Conservation (phyloP, 805 yeast genomes). For the Hanseniaspora thailandica region DNA sequence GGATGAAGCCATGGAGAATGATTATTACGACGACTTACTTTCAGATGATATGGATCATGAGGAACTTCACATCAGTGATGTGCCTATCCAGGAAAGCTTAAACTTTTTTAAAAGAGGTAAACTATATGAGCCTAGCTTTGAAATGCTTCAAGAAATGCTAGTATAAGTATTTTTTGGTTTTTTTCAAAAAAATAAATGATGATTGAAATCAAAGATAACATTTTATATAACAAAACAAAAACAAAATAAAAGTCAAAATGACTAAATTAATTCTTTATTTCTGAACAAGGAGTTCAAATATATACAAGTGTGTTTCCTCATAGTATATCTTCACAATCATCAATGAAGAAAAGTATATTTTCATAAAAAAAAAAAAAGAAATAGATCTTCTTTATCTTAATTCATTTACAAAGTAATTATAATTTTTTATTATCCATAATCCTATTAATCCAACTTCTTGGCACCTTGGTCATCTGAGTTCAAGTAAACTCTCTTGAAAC, state of each 20-base stretch:
- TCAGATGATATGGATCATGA: too few species aligned
- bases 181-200: not conserved
- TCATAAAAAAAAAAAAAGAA: not conserved
- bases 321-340: too few species aligned
- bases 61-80: conserved; percentile 11
- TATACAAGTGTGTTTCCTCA: too few species aligned
- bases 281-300: too few species aligned
- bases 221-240: too few species aligned
- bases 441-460: conserved; percentile 5
- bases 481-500: conserved; percentile 38
- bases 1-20: not conserved
- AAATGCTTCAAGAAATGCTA: not conserved
- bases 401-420: not conserved
- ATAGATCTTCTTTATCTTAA: not conserved
- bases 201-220: too few species aligned
- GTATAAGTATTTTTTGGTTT: too few species aligned
- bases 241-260: too few species aligned
- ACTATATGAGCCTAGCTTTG: conserved; percentile 7
- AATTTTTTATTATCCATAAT: too few species aligned
- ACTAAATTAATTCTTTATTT: too few species aligned
- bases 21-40: not conserved
- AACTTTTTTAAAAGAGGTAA: not conserved
- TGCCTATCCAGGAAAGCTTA: conserved; percentile 1
- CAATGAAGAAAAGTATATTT: too few species aligned
- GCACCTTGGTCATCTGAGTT: conserved; percentile 3